Evolutionary conservation across 768 basidiomycete genomes (phyloP), one percentile per base, ranked within the genome.

Genomic region (Pleurotus tuber-regium): DNA sequence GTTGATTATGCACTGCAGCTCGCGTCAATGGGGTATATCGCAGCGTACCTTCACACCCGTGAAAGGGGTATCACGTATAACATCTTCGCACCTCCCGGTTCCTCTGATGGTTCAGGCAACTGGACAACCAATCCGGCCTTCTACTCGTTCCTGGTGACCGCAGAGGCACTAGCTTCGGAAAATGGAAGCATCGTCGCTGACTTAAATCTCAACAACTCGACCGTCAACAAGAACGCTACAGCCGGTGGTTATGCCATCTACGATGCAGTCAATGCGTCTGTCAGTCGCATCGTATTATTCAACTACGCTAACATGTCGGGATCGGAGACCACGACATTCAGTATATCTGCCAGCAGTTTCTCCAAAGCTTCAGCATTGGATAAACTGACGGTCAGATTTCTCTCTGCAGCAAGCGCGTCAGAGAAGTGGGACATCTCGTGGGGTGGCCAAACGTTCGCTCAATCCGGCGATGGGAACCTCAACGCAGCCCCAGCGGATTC

Each of bases 181-280:
- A 70, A 72, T 43, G 77, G 76, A 2, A 69, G 61, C 52, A 67
- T 73, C 19, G 77, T 80, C 28, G 60, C 68, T 11, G 79, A 80
- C 55, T 66, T 82, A n/a, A 65, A 77, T 54, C 58, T 79, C 41
- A 59, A 55, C 19, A 65, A 67, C 33, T 79, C 76, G 6, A 68
- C 40, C 46, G 57, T 58, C 11, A 65, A 74, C 52, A 59, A 59
- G 10, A 67, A 63, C 56, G 68, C 72, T 26, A 72, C 72, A 18
- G 70, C 70, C 31, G 74, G 78, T 54, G 71, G 78, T 26, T 87
- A 88, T 61, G 82, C 77, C 4, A 63, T 86, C 23, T 84, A 83
- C 67, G 80, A 86, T 54, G 70, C 78, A 29, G 63, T 61, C 10
- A 70, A 70, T 40, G 70, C 73, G 2, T 68, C 68, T 1, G 62